These are phyloP conservation scores for Trichoderma polysporum DNA, from an alignment of 2,329 filamentous ascomycete genomes.

Conservation along the genomic window DNA sequence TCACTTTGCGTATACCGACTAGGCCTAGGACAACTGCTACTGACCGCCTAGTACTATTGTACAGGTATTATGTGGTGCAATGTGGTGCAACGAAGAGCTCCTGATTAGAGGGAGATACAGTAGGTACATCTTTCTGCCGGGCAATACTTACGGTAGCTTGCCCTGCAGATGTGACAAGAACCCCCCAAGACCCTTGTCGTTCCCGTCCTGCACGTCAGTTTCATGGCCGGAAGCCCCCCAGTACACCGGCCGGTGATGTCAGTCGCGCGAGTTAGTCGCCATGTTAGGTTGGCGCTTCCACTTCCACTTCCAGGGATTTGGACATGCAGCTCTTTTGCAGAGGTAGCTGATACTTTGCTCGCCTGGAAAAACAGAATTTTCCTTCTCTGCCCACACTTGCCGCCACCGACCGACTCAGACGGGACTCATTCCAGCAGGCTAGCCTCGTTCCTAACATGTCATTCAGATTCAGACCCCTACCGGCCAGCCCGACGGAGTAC, in stretches of 20 bases:
- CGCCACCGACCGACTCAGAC: constrained; percentile 10
- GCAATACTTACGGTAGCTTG: too few species aligned
- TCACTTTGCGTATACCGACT: neutral
- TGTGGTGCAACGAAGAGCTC: too few species aligned
- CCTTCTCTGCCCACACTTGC: neutral
- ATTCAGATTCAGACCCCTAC: neutral
- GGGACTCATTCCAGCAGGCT: neutral
- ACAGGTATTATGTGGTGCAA: too few species aligned
- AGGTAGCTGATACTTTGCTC: constrained; percentile 5
- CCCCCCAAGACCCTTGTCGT: neutral
- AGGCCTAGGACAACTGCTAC: neutral
- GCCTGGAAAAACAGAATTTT: neutral
- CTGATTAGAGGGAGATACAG: too few species aligned
- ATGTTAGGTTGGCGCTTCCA: constrained; percentile 15
- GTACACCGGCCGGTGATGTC: constrained; percentile 21
- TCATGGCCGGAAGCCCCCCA: constrained; percentile 10
- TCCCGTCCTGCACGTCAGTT: constrained; percentile 21
- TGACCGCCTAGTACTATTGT: too few species aligned
- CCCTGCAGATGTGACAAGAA: neutral
- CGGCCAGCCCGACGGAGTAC: constrained; percentile 20
- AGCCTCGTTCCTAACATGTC: neutral
- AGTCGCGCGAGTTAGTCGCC: too few species aligned
- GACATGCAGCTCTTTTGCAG: neutral
- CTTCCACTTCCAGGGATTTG: constrained; percentile 17
- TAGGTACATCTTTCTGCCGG: too few species aligned